Evolutionary conservation across 2,329 filamentous ascomycete species (phyloP).

Genomic region (Aureobasidium namibiae): DNA sequence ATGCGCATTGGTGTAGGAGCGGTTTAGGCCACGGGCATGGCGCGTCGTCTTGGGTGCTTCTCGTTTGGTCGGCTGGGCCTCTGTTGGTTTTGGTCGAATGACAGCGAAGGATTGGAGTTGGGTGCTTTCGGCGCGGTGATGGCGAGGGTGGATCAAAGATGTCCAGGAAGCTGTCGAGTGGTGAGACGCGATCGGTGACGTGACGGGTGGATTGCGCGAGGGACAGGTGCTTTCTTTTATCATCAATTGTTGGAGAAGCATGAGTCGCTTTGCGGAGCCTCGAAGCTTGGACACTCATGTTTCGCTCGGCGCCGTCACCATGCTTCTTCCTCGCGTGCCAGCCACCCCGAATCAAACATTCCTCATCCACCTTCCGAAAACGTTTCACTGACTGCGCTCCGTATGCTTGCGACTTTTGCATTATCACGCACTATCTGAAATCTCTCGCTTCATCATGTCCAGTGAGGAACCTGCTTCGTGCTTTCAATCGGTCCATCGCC

Average conservation of each 20-base stretch:
- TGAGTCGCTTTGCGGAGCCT: not conserved
- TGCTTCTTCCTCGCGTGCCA: not conserved
- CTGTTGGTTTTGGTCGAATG: not conserved
- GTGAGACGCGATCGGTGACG: too few species aligned
- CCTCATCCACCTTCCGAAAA: not conserved
- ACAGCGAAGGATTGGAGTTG: not conserved
- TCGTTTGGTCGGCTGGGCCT: not conserved
- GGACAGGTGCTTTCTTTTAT: not conserved
- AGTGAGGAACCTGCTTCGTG: conserved; percentile 22
- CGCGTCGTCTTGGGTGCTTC: conserved; percentile 4
- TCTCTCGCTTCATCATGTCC: conserved; percentile 13
- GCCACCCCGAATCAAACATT: not conserved
- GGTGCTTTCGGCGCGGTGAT: not conserved
- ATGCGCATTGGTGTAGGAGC: conserved; percentile 35
- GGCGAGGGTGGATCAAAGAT: not conserved
- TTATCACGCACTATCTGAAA: not conserved
- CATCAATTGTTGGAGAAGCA: conserved; percentile 1
- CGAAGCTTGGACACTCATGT: not conserved
- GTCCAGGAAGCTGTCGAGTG: not conserved
- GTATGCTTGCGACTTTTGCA: not conserved
- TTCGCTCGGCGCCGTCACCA: not conserved
- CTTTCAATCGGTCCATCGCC: conserved; percentile 20
- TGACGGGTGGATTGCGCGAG: not conserved
- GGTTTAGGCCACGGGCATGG: conserved; percentile 9
- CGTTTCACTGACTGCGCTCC: not conserved